These are phyloP conservation scores for Colletotrichum viniferum DNA, from an alignment of 2,329 filamentous ascomycete species.

Conservation along the genomic window DNA sequence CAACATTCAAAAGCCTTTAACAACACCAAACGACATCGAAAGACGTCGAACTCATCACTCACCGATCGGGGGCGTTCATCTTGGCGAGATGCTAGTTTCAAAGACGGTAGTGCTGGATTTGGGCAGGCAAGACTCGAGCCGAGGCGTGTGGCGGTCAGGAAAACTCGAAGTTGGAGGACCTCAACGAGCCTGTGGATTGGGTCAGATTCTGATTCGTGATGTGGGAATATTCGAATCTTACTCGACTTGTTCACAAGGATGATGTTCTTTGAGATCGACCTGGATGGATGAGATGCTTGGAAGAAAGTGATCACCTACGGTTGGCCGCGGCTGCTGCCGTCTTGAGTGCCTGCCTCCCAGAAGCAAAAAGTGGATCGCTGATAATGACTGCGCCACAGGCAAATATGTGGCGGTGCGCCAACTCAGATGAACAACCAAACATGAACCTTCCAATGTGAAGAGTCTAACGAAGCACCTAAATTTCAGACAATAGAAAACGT, in stretches of 20 bases:
- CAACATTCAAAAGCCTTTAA: neutral
- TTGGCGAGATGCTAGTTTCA: constrained; percentile 22
- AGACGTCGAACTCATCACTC: constrained; percentile 28
- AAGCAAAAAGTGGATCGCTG: neutral
- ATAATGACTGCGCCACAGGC: neutral
- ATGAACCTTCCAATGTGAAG: neutral
- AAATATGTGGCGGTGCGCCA: neutral
- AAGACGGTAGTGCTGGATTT: neutral
- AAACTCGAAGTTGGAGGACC: neutral
- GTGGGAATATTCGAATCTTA: neutral
- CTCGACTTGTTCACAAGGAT: neutral
- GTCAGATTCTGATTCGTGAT: neutral
- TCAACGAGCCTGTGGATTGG: neutral
- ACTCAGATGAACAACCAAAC: neutral
- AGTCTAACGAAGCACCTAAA: neutral
- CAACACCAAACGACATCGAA: neutral
- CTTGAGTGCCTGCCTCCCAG: neutral
- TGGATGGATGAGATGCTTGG: neutral
- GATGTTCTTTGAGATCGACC: neutral
- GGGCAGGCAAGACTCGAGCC: neutral
- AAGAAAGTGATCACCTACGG: neutral
- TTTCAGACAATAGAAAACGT: neutral
- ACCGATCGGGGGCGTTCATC: constrained; percentile 65
- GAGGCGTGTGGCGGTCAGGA: neutral
- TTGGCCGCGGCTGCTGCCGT: neutral